Base-by-base conservation (phyloP, 2,329 filamentous ascomycete species). In the Colletotrichum endophyticum region DNA sequence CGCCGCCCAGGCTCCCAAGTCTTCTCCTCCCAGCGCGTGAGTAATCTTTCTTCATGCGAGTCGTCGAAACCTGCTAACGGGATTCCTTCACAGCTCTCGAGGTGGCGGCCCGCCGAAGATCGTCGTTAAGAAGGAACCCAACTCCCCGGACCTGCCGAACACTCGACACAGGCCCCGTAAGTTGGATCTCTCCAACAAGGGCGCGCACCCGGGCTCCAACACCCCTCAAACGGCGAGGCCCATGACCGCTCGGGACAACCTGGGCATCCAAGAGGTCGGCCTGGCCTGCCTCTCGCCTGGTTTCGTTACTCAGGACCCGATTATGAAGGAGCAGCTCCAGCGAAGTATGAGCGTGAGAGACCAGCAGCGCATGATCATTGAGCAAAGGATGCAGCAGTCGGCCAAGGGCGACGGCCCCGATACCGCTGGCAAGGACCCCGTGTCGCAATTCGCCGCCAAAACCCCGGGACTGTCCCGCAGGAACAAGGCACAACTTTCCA, bases 301-400 rank as follows among this genome's bases (percentile, higher is more conserved):
- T 70, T 99, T 99, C 82, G 93, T 98, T 79, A 99, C 97, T 19
- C 95, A 99, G 81, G 96, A 99, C 85, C 96, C 97, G n/a, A 91
- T 94, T 25, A 98, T 98, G 95, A 94, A 97, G 83, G 95, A 98
- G 85, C 96, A 99, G 85, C 88, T 99, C 70, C 96, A 99, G 86
- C 93, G 96, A 80, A 99, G 97, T 85, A 92, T 98, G 85, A 96
- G 95, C 62, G 96, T 99, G 34, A 91, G 96, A 78, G 96, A 99
- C 80, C 95, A 98, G 84, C 97, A 99, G 85, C 91, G 96, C 79
- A 95, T 95, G 79, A 96, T 99, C 80, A 99, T 99, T 80, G 97
- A 99, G 86, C 93, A 95, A 44, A 92, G 97, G 82, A 87, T 96
- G 80, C 96, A 98, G 81, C 95, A 96, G 66, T 95, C 94, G 25